These are phyloP conservation scores for Albifimbria verrucaria DNA, from an alignment of 2,329 filamentous ascomycete genomes.

Conservation along the genomic window DNA sequence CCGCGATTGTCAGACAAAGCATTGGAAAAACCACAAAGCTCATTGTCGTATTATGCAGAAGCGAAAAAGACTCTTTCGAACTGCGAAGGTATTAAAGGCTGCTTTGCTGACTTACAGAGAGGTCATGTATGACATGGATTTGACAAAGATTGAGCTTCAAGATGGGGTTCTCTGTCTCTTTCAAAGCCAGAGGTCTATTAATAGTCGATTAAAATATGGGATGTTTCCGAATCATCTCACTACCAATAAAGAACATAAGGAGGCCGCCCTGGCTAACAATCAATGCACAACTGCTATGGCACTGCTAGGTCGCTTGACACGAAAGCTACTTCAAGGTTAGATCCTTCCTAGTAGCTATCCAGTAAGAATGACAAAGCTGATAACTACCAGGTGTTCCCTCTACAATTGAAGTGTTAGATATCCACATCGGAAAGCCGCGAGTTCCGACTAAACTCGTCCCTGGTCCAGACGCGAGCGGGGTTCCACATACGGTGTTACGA, in stretches of 20 bases:
- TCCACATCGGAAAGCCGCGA: not conserved
- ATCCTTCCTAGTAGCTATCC: too few relatives aligned
- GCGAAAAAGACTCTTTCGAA: conserved; percentile 2
- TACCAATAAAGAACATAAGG: not conserved
- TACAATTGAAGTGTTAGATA: not conserved
- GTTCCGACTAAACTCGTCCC: conserved; percentile 6
- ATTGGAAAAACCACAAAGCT: conserved; percentile 8
- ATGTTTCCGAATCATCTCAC: conserved; percentile 1
- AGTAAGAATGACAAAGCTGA: too few relatives aligned
- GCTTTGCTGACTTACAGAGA: not conserved
- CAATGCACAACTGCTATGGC: conserved; percentile 2
- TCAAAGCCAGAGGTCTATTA: not conserved
- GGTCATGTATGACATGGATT: not conserved
- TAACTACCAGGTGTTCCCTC: not conserved
- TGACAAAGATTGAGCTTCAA: conserved; percentile 1
- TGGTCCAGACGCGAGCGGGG: not conserved
- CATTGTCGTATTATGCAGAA: conserved; percentile 3
- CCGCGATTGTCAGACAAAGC: conserved; percentile 7
- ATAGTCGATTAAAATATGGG: not conserved
- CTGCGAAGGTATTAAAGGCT: not conserved
- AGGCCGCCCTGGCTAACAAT: not conserved
- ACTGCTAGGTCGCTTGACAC: not conserved
- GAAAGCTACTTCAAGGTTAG: conserved; percentile 1
- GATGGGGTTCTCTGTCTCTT: not conserved
- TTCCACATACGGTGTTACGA: conserved; percentile 5